Evolutionary conservation across 1,284 basidiomycete genomes (phyloP).

Genomic region (Schizophyllum amplum): DNA sequence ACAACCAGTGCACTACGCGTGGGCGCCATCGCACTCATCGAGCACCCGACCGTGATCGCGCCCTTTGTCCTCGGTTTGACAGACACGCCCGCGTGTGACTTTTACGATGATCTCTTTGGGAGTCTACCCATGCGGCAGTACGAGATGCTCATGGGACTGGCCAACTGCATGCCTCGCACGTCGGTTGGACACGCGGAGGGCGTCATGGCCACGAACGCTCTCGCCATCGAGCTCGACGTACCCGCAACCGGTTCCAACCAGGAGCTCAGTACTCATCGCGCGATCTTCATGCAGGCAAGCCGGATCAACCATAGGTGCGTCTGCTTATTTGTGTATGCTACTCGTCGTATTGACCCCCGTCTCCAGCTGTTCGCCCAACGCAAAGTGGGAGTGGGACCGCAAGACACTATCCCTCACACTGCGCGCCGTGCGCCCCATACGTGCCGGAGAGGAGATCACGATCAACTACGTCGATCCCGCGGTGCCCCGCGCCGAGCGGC

Average conservation of each 20-base stretch:
- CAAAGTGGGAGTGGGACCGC: slow-evolving; percentile 29
- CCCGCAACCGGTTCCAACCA: slow-evolving; percentile 14
- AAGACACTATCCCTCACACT: slow-evolving; percentile 28
- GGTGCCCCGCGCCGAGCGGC: slow-evolving; percentile 19
- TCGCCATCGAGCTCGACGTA: slow-evolving; percentile 26
- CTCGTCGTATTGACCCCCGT: background rate
- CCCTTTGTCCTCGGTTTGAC: slow-evolving; percentile 22
- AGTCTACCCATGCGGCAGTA: slow-evolving; percentile 15
- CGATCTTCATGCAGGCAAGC: slow-evolving; percentile 27
- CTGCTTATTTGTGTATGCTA: background rate
- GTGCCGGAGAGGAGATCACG: slow-evolving; percentile 33
- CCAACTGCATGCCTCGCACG: slow-evolving; percentile 12
- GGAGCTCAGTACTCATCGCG: slow-evolving; percentile 24
- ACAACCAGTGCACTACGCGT: slow-evolving; percentile 20
- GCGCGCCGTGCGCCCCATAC: slow-evolving; percentile 29
- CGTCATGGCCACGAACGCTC: slow-evolving; percentile 27
- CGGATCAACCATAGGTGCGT: slow-evolving; percentile 34
- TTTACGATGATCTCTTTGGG: slow-evolving; percentile 21
- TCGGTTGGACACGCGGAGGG: slow-evolving; percentile 17
- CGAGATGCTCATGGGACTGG: slow-evolving; percentile 17
- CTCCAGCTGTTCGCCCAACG: slow-evolving; percentile 34
- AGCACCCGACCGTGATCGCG: slow-evolving; percentile 28
- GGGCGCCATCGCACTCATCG: slow-evolving; percentile 25
- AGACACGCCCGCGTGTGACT: slow-evolving; percentile 15
- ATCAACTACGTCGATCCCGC: slow-evolving; percentile 28